phyloP scores from a whole-genome alignment of 73 alveolate genomes.

The Blepharisma stoltei region DNA sequence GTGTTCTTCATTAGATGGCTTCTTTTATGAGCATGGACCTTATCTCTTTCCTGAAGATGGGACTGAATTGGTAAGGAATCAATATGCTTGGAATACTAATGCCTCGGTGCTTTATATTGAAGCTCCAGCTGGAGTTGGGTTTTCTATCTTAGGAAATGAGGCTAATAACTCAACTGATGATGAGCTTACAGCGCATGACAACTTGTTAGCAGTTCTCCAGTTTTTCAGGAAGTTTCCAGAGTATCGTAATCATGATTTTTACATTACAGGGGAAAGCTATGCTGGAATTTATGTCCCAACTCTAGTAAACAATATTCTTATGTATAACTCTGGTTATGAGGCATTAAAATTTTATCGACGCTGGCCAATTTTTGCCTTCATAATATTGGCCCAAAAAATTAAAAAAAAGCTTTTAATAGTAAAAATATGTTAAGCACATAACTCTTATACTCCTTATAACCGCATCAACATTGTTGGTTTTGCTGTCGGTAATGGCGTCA shows the following conservation, averaged over 20 bases:
- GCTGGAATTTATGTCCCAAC: constrained; percentile 96
- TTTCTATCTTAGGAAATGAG: constrained; percentile 53
- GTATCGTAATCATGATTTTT: constrained; percentile 73
- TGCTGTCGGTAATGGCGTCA: constrained; percentile 14
- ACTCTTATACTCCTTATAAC: not conserved
- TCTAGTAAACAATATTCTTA: constrained; percentile 55
- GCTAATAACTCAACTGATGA: constrained; percentile 49
- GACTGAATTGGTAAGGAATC: constrained; percentile 63
- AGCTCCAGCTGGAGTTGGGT: constrained; percentile 99
- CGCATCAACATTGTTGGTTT: constrained; percentile 1
- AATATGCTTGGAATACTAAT: constrained; percentile 92
- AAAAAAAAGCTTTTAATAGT: too few relatives aligned
- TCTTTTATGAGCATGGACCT: constrained; percentile 95
- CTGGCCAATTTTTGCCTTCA: too few relatives aligned
- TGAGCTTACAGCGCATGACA: constrained; percentile 64
- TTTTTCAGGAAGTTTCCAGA: constrained; percentile 71
- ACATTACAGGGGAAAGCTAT: constrained; percentile 92
- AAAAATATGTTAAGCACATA: too few relatives aligned
- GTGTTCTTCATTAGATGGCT: constrained; percentile 91
- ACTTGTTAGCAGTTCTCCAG: constrained; percentile 55
- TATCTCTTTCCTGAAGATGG: constrained; percentile 78
- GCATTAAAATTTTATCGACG: too few relatives aligned
- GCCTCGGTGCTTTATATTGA: constrained; percentile 92
- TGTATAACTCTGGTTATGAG: constrained; percentile 31
- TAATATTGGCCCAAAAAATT: too few relatives aligned